Conservation (phyloP, 257 asterid species). For the Cynanchum wilfordii region DNA sequence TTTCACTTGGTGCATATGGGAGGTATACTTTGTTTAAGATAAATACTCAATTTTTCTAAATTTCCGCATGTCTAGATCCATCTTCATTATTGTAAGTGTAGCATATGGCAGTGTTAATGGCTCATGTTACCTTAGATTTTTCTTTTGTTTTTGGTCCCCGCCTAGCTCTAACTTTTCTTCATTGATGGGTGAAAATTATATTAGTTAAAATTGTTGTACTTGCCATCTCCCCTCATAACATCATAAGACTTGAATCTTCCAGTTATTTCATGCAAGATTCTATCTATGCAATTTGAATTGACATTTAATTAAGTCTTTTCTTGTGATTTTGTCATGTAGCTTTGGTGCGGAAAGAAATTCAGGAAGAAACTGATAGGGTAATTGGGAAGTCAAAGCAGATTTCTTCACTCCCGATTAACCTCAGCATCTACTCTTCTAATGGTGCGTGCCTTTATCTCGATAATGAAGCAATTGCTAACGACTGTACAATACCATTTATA, state of each 20-base stretch:
- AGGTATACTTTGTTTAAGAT: not conserved
- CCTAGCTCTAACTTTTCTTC: not conserved
- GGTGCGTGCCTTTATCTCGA: conserved; percentile 19
- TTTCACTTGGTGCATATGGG: no score
- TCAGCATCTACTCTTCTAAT: conserved; percentile 43
- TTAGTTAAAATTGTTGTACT: not conserved
- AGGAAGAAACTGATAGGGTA: conserved; percentile 42
- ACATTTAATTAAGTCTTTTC: not conserved
- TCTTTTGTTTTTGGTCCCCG: no score
- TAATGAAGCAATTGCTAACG: not conserved
- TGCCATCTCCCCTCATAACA: not conserved
- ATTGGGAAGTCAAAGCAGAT: conserved; percentile 38
- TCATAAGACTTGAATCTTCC: not conserved
- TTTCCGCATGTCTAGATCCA: not conserved
- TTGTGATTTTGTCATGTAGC: conserved; percentile 23
- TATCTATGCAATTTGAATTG: not conserved
- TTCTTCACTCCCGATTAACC: conserved; percentile 42
- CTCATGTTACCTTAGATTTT: not conserved
- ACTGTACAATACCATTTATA: not conserved
- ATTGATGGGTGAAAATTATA: not conserved
- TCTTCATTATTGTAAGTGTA: not conserved
- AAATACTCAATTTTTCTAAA: not conserved
- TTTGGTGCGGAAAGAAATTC: conserved; percentile 38
- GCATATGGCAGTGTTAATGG: not conserved
- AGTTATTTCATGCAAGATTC: not conserved